Conservation (phyloP, 164 flowering plant genomes). For the Chimonanthus salicifolius region DNA sequence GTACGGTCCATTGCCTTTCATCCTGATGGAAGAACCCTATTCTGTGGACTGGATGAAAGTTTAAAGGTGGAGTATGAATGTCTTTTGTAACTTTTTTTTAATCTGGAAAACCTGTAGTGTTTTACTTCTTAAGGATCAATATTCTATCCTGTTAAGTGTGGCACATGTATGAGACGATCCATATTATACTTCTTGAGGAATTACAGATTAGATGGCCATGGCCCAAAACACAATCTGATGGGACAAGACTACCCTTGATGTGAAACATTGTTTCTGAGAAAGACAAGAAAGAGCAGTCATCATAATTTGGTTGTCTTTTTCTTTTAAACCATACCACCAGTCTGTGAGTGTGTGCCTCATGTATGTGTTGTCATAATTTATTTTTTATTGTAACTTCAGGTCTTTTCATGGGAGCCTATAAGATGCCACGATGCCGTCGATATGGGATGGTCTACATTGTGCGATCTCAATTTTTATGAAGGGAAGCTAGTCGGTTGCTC, state of each 20-base stretch:
- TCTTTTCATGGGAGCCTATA: conserved; percentile 92
- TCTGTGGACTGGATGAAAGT: conserved; percentile 90
- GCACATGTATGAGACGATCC: neutral
- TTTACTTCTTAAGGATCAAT: neutral
- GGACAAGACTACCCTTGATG: neutral
- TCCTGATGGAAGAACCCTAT: conserved; percentile 90
- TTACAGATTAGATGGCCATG: neutral
- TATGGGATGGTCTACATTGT: conserved; percentile 93
- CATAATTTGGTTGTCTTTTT: no score
- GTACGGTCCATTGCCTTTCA: conserved; percentile 81
- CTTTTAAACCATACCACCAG: no score
- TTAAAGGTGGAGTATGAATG: conserved; percentile 47
- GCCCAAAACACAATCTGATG: neutral
- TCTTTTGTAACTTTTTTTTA: neutral
- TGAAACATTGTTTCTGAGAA: neutral
- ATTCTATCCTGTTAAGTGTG: neutral
- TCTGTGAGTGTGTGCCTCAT: no score
- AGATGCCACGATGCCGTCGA: conserved; percentile 85
- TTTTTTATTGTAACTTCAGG: conserved; percentile 31
- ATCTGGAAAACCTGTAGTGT: neutral
- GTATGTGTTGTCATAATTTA: neutral
- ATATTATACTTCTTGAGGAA: no score
- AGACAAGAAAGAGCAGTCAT: no score
- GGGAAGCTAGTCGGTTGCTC: conserved; percentile 98
- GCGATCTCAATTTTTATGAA: conserved; percentile 84